Conservation (phyloP, 2,329 filamentous ascomycete genomes). For the Scedosporium apiospermum region DNA sequence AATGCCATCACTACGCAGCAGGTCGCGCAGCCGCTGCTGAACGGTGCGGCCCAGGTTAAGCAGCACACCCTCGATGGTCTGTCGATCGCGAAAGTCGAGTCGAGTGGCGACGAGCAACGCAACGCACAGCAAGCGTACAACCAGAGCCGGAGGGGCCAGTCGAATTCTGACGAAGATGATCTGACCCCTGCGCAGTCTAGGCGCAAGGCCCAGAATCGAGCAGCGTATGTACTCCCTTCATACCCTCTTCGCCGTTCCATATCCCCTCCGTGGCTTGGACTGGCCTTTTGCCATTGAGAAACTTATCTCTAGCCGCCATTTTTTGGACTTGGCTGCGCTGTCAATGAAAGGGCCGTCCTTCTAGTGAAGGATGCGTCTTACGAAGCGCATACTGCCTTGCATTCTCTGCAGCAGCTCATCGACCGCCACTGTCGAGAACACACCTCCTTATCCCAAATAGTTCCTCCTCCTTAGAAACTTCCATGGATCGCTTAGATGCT, state of each 20-base stretch:
- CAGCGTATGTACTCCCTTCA: conserved; percentile 36
- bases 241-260: not conserved
- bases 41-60: conserved; percentile 15
- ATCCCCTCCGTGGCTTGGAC: not conserved
- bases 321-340: no score
- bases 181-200: conserved; percentile 48
- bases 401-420: no score
- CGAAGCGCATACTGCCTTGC: no score
- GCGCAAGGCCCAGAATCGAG: conserved; percentile 52
- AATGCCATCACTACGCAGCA: conserved; percentile 12
- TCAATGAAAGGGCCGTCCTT: no score
- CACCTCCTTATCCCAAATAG: not conserved
- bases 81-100: conserved; percentile 25
- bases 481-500: not conserved
- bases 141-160: conserved; percentile 13
- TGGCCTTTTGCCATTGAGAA: not conserved
- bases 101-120: conserved; percentile 21
- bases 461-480: conserved; percentile 11
- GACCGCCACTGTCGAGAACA: no score
- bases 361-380: no score
- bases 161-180: conserved; percentile 46
- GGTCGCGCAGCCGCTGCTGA: conserved; percentile 8
- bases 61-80: conserved; percentile 11
- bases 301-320: no score
- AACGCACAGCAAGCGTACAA: not conserved